These are phyloP conservation scores for Phialophora macrospora DNA, from an alignment of 2,329 filamentous ascomycete species.

Conservation along the genomic window DNA sequence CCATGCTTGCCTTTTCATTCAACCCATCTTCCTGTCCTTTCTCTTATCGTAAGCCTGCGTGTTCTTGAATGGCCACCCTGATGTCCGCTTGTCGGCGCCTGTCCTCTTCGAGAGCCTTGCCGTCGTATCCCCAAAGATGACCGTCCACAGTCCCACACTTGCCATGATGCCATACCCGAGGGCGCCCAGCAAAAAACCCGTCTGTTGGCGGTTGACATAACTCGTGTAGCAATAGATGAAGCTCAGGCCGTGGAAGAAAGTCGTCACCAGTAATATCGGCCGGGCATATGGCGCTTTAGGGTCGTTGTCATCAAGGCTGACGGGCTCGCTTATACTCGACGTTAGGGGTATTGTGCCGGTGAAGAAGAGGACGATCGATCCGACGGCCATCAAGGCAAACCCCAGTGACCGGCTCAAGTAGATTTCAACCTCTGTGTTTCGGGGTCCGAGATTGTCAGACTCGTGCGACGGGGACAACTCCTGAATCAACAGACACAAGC, in stretches of 20 bases:
- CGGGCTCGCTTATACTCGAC: slow-evolving; percentile 49
- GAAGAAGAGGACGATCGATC: slow-evolving; percentile 67
- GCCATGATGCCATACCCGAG: slow-evolving; percentile 63
- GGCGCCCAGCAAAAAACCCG: slow-evolving; percentile 65
- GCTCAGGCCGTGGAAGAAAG: slow-evolving; percentile 65
- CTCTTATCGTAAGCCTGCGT: slow-evolving; percentile 60
- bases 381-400: slow-evolving; percentile 68
- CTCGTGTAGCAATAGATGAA: slow-evolving; percentile 72
- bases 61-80: slow-evolving; percentile 70
- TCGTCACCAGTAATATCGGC: slow-evolving; percentile 69
- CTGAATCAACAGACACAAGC: neutral
- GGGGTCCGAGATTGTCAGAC: slow-evolving; percentile 14
- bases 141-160: slow-evolving; percentile 67
- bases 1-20: slow-evolving; percentile 1
- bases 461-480: neutral
- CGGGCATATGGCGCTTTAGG: slow-evolving; percentile 66
- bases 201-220: slow-evolving; percentile 61
- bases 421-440: slow-evolving; percentile 62
- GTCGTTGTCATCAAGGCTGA: slow-evolving; percentile 51
- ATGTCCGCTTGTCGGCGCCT: slow-evolving; percentile 69
- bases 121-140: slow-evolving; percentile 62
- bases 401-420: slow-evolving; percentile 77
- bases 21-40: slow-evolving; percentile 45
- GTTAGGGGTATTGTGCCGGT: slow-evolving; percentile 72
- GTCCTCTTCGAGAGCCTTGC: slow-evolving; percentile 66